phyloP scores from a whole-genome alignment of 768 basidiomycete species.

The Rhodotorula paludigena region DNA sequence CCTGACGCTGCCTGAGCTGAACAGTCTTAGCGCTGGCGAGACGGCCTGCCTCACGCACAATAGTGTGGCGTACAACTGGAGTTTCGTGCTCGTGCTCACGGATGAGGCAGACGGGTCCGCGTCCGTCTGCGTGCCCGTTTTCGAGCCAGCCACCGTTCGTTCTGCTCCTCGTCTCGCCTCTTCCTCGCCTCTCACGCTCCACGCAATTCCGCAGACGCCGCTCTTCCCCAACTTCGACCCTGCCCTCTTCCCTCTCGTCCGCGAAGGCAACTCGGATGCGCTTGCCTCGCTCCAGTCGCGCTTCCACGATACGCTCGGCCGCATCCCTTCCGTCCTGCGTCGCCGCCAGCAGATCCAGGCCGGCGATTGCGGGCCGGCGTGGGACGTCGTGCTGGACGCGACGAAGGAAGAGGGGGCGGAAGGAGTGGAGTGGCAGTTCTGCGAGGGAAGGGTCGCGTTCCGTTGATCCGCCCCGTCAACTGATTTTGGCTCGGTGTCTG shows the following conservation, averaged over 20 bases:
- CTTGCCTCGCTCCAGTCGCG: background rate
- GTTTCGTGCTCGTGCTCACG: background rate
- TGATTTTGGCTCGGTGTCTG: background rate
- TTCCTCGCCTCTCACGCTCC: no score
- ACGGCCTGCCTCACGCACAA: background rate
- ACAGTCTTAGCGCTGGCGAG: background rate
- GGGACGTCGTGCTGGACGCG: conserved; percentile 4
- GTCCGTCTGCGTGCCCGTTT: background rate
- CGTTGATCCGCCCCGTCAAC: background rate
- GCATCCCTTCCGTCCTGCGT: background rate
- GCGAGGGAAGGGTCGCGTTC: background rate
- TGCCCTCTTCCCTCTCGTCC: background rate
- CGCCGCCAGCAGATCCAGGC: background rate
- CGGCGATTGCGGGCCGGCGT: background rate
- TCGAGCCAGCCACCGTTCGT: background rate
- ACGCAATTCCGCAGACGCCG: background rate
- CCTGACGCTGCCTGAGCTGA: background rate
- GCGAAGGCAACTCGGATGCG: background rate
- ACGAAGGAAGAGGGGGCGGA: background rate
- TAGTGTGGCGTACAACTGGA: background rate
- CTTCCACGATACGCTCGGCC: conserved; percentile 5
- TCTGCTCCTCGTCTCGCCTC: background rate
- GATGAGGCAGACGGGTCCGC: background rate
- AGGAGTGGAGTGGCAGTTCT: background rate
- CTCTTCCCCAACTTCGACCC: background rate